phyloP scores from a whole-genome alignment of 1,284 basidiomycete genomes.

The Puccinia hordei region DNA sequence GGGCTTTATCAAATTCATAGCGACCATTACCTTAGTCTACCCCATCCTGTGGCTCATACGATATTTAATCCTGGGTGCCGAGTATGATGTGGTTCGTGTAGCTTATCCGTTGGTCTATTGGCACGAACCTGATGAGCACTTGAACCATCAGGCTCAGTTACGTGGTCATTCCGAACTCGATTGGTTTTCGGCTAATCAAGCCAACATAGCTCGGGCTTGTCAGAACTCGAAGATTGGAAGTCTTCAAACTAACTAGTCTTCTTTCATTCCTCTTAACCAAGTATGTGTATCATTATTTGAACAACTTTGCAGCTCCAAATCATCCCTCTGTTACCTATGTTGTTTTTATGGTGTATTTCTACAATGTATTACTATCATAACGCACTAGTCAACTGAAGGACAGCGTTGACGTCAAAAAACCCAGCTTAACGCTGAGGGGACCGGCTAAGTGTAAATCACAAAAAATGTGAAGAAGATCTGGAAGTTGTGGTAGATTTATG shows the following conservation, averaged over 20 bases:
- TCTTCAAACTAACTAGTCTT: background rate
- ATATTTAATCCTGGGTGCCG: slow-evolving; percentile 33
- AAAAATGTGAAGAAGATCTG: no score
- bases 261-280: background rate
- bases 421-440: no score
- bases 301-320: background rate
- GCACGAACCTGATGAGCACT: background rate
- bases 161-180: slow-evolving; percentile 21
- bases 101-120: slow-evolving; percentile 39
- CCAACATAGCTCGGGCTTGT: slow-evolving; percentile 22
- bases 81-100: slow-evolving; percentile 28
- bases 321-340: no score
- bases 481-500: no score
- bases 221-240: slow-evolving; percentile 28
- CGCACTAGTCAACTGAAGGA: no score
- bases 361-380: no score
- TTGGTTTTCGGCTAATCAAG: slow-evolving; percentile 28
- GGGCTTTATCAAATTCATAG: slow-evolving; percentile 23
- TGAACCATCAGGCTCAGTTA: background rate
- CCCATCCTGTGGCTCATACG: slow-evolving; percentile 34
- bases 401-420: no score
- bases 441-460: no score
- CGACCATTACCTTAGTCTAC: slow-evolving; percentile 40
- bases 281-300: background rate
- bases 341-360: no score